Base-by-base conservation (phyloP, 192 early-diverging fungal genomes). In the Glomus cerebriforme region DNA sequence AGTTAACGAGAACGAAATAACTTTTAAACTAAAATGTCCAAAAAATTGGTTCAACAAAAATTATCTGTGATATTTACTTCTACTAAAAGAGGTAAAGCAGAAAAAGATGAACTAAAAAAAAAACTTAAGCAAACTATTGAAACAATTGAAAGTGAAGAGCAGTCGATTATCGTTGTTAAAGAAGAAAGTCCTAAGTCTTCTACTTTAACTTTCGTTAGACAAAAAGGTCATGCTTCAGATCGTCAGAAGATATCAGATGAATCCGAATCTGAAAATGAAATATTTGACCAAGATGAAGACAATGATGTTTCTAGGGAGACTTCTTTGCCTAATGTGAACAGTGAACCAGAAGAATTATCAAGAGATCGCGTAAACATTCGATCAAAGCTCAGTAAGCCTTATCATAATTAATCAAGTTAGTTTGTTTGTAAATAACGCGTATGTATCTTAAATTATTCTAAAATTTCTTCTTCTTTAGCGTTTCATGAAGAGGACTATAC, bases 401-500 rank as follows among this genome's bases (percentile, higher is more conserved):
- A 54, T 54, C 2, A 54, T 19, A 54, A 54, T 54, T 19, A 54
- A 54, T 54, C 47, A 15, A 54, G 47, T 19, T 39, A 17, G 17
- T 19, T 54, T 54, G 17, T 54, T 5, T 15, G 3, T 54, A 15
- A 19, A 19, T 47, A 49, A 19, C 12, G 12, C 17, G 17, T 3
- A 54, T 13, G 17, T 3, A 54, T 13, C 5, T 19, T 54, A 15
- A 54, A 22, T 54, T 15, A 19, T 15, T 22, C 3, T 22, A 47
- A 15, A 9, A 54, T 54, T 19, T 54, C 13, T 54, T 54, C 13
- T 22, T 54, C 10, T 32, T 60, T 34, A 77, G 75, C 75, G 6
- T 77, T 83, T 64, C 82, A 83, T 58, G 37, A 78, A 26, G 74
- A 80, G 27, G 64, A 47, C 62, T 26, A 77, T 13, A 59, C 69